Conservation (phyloP, 257 asterid genomes). For the Rauvolfia tetraphylla region DNA sequence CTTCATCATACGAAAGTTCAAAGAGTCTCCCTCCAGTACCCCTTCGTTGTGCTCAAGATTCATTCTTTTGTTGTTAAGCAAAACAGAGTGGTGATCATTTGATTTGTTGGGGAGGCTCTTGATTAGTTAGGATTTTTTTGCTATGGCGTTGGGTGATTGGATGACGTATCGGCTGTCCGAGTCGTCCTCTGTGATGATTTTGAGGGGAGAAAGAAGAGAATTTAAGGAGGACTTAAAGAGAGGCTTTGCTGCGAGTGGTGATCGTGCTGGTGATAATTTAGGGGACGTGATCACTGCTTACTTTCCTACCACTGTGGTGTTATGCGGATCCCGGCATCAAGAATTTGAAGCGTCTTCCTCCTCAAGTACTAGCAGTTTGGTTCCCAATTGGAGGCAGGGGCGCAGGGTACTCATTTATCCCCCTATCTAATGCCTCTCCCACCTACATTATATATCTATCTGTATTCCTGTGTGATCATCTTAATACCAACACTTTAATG, state of each 20-base stretch:
- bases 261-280: neutral
- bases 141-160: conserved; percentile 95
- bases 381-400: conserved; percentile 86
- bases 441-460: neutral
- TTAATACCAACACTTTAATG: too few relatives aligned
- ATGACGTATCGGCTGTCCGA: conserved; percentile 87
- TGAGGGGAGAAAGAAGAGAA: conserved; percentile 37
- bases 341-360: conserved; percentile 69
- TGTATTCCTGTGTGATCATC: neutral
- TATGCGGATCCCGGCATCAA: conserved; percentile 86
- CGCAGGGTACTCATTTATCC: conserved; percentile 49
- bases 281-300: neutral
- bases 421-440: conserved; percentile 16
- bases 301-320: conserved; percentile 38
- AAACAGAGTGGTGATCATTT: neutral
- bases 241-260: neutral
- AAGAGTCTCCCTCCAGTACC: neutral
- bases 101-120: neutral
- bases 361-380: conserved; percentile 64
- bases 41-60: neutral
- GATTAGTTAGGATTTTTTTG: neutral
- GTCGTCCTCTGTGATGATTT: conserved; percentile 63
- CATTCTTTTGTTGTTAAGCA: neutral
- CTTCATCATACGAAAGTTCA: neutral
- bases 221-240: neutral